These are phyloP conservation scores for Pseudozyma thailandica DNA, from an alignment of 1,284 basidiomycete species.

Conservation along the genomic window DNA sequence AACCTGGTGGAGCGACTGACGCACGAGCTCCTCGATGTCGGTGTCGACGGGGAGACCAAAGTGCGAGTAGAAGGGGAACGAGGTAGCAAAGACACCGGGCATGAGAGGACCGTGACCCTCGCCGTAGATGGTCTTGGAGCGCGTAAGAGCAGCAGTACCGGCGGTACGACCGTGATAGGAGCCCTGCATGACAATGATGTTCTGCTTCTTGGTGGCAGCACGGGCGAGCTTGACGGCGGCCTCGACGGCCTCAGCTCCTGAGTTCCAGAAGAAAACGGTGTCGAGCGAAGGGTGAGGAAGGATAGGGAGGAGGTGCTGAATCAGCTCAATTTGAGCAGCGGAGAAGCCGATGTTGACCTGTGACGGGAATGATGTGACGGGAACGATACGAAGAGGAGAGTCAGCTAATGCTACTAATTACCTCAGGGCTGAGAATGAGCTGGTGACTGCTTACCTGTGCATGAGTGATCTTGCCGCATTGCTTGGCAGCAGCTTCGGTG, in stretches of 20 bases:
- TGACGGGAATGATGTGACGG: too few relatives aligned
- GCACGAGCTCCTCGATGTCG: conserved; percentile 76
- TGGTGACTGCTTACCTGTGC: conserved; percentile 59
- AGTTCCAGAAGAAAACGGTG: conserved; percentile 85
- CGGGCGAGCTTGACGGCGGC: conserved; percentile 77
- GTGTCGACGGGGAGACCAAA: conserved; percentile 76
- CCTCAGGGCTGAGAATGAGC: too few relatives aligned
- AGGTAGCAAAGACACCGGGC: conserved; percentile 83
- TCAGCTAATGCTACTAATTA: too few relatives aligned
- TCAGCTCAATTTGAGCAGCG: conserved; percentile 53
- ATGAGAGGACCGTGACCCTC: conserved; percentile 82
- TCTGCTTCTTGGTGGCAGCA: conserved; percentile 79
- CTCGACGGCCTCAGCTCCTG: conserved; percentile 89
- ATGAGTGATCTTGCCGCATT: conserved; percentile 63
- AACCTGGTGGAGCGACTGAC: conserved; percentile 81
- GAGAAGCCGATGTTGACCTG: conserved; percentile 64
- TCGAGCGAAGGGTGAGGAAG: conserved; percentile 88
- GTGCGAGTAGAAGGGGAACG: conserved; percentile 95
- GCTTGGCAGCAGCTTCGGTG: conserved; percentile 60
- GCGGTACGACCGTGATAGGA: conserved; percentile 68
- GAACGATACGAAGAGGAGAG: neutral
- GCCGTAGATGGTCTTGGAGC: conserved; percentile 89
- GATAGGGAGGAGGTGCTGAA: conserved; percentile 57
- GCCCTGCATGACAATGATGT: conserved; percentile 86
- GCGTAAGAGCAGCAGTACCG: conserved; percentile 86